These are phyloP conservation scores for Neopestalotiopsis sp. DNA, from an alignment of 2,329 filamentous ascomycete species.

Conservation along the genomic window DNA sequence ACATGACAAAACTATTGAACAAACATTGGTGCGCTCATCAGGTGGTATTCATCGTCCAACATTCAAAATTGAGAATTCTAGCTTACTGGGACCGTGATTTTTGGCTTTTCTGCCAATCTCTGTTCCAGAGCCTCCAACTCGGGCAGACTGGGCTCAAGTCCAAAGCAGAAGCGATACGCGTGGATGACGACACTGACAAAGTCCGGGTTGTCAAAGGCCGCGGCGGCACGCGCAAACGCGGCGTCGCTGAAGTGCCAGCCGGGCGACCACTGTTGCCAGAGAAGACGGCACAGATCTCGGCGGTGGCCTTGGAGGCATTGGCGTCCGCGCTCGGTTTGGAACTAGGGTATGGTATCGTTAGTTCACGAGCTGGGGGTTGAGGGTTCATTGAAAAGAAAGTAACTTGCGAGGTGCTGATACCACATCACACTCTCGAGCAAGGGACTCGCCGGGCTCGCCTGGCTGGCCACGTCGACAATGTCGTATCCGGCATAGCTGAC, in stretches of 20 bases:
- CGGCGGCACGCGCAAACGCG: slow-evolving; percentile 26
- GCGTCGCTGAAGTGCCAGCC: slow-evolving; percentile 28
- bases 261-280: slow-evolving; percentile 31
- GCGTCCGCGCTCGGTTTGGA: slow-evolving; percentile 29
- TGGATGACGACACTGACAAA: slow-evolving; percentile 16
- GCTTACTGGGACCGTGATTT: slow-evolving; percentile 11
- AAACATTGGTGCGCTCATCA: neutral
- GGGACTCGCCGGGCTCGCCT: slow-evolving; percentile 23
- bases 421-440: slow-evolving; percentile 28
- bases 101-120: slow-evolving; percentile 8
- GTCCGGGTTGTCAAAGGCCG: slow-evolving; percentile 17
- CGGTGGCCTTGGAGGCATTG: slow-evolving; percentile 24
- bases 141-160: slow-evolving; percentile 1
- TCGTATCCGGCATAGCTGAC: slow-evolving; percentile 27
- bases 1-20: neutral
- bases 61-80: neutral
- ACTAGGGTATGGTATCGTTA: slow-evolving; percentile 3
- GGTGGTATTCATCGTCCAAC: neutral
- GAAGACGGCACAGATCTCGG: slow-evolving; percentile 24
- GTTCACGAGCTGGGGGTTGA: neutral
- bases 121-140: slow-evolving; percentile 8
- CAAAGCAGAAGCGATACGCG: slow-evolving; percentile 5
- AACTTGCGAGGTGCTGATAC: slow-evolving; percentile 29
- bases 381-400: neutral
- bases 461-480: slow-evolving; percentile 11